These are phyloP conservation scores for Nadsonia starkeyi-henricii DNA, from an alignment of 1,139 yeast genomes.

Conservation along the genomic window DNA sequence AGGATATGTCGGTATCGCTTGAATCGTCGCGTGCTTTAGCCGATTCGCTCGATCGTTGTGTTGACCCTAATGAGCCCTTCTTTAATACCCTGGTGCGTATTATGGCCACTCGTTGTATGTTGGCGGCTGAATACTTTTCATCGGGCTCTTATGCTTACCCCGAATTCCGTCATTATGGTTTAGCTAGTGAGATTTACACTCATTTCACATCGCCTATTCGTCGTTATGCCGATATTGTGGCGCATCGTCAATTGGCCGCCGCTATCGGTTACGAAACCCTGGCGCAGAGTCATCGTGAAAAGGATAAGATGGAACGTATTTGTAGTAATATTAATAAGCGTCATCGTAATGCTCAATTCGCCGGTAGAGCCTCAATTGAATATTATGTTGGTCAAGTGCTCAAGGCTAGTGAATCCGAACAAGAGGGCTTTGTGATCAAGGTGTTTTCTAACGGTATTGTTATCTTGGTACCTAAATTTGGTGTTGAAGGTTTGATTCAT, in stretches of 20 bases:
- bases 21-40: slow-evolving; percentile 88
- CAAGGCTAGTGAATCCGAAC: slow-evolving; percentile 54
- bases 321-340: slow-evolving; percentile 84
- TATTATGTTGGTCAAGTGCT: slow-evolving; percentile 96
- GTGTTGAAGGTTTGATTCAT: slow-evolving; percentile 87
- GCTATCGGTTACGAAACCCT: slow-evolving; percentile 88
- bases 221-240: slow-evolving; percentile 95
- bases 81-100: slow-evolving; percentile 90
- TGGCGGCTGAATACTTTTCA: slow-evolving; percentile 96
- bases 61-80: slow-evolving; percentile 69
- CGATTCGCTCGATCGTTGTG: slow-evolving; percentile 81
- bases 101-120: slow-evolving; percentile 98
- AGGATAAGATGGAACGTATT: slow-evolving; percentile 75
- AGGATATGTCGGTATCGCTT: slow-evolving; percentile 54
- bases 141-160: slow-evolving; percentile 86
- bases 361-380: slow-evolving; percentile 95
- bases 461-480: slow-evolving; percentile 91
- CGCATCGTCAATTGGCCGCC: slow-evolving; percentile 93
- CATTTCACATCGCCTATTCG: slow-evolving; percentile 98
- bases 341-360: slow-evolving; percentile 97
- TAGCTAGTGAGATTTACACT: slow-evolving; percentile 93
- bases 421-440: slow-evolving; percentile 84
- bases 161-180: slow-evolving; percentile 94
- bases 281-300: slow-evolving; percentile 74
- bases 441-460: slow-evolving; percentile 93